Evolutionary conservation across 495 filamentous ascomycete species (phyloP).

Genomic region (Letharia lupina): DNA sequence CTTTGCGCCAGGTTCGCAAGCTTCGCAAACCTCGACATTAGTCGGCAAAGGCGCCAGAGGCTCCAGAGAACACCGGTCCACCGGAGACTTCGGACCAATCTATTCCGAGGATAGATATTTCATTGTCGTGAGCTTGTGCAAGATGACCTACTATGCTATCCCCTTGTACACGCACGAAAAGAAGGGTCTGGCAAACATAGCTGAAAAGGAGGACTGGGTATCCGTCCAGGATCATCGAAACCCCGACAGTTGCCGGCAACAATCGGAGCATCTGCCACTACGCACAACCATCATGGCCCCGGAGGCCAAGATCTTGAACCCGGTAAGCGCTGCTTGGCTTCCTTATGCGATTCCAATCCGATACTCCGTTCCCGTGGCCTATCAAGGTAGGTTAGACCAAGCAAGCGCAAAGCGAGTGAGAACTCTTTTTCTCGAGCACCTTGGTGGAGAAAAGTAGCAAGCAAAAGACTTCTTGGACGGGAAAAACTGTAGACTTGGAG

Average conservation of each 20-base stretch:
- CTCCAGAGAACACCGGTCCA: not conserved
- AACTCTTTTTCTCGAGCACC: too few relatives aligned
- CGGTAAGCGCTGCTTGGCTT: not conserved
- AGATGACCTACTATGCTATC: not conserved
- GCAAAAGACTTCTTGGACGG: not conserved
- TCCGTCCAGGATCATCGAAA: not conserved
- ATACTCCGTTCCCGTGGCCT: not conserved
- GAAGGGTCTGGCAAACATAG: not conserved
- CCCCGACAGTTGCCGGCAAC: not conserved
- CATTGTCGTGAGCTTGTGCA: not conserved
- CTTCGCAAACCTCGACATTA: not conserved
- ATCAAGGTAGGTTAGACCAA: not conserved
- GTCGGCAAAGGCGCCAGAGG: not conserved
- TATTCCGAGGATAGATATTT: not conserved
- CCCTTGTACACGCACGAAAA: not conserved
- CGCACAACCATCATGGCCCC: not conserved
- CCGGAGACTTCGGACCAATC: not conserved
- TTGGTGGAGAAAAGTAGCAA: not conserved
- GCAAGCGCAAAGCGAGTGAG: not conserved
- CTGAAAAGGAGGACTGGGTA: not conserved
- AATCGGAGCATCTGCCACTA: not conserved
- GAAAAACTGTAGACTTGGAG: not conserved
- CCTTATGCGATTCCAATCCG: not conserved
- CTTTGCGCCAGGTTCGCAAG: not conserved
- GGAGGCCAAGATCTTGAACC: not conserved